Evolutionary conservation across 805 yeast species (phyloP).

Genomic region (Cyberlindnera veronae): DNA sequence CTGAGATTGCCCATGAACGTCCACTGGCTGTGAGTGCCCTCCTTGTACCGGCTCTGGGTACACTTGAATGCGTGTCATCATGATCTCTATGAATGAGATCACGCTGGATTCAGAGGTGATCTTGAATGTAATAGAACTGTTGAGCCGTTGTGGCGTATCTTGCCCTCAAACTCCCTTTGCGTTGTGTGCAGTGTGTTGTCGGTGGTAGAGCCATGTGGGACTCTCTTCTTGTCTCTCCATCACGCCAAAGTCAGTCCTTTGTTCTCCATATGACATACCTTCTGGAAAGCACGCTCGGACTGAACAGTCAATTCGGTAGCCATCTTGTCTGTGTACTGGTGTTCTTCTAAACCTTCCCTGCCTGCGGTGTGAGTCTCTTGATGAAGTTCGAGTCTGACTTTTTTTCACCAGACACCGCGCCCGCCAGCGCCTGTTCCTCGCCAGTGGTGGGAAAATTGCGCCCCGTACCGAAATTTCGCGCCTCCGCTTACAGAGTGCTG

Average conservation of each 20-base stretch:
- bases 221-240: neutral
- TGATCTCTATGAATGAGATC: too few species aligned
- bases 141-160: too few species aligned
- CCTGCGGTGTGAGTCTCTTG: slow-evolving; percentile 11
- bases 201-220: neutral
- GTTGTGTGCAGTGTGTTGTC: too few species aligned
- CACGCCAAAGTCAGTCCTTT: neutral
- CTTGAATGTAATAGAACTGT: too few species aligned
- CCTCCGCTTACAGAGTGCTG: slow-evolving; percentile 4
- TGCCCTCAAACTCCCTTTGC: too few species aligned
- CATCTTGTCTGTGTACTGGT: slow-evolving; percentile 51
- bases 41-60: too few species aligned
- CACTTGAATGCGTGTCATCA: too few species aligned
- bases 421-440: neutral
- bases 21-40: too few species aligned
- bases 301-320: slow-evolving; percentile 99
- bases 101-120: too few species aligned
- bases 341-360: slow-evolving; percentile 1
- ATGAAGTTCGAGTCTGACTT: slow-evolving; percentile 6
- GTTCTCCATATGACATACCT: slow-evolving; percentile 57
- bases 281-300: slow-evolving; percentile 99
- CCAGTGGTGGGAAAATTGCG: slow-evolving; percentile 10
- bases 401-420: slow-evolving; percentile 10
- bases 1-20: too few species aligned
- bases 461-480: slow-evolving; percentile 8